Base-by-base conservation (phyloP, 352 stramenopile species). In the Pythium biforme region DNA sequence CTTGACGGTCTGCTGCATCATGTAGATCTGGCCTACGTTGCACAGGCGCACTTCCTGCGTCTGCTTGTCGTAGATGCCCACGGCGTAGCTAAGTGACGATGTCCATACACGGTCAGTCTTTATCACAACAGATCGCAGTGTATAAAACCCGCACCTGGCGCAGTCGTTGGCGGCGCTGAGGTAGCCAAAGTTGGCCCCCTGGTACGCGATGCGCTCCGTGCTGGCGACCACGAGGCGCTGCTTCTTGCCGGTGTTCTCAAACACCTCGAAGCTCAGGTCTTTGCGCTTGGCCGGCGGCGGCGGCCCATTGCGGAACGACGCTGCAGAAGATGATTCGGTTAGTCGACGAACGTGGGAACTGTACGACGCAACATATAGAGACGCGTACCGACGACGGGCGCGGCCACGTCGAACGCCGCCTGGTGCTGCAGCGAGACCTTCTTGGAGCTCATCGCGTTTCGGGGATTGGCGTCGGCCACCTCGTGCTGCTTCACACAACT, bases 111-210 rank as follows among this genome's bases (percentile, higher is more conserved):
- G 8, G 12, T 43, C 37, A 20, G 14, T 14, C 1, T n/a, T 10
- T 20, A 10, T 14, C 14, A 20, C 12, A 14, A 14, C 37, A 14
- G 4, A 43, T 19, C 7, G 34, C 34, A 19, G 26, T 37, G 12
- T 12, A 6, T 15, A 7, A 52, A 26, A n/a, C 29, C 22, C 47
- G 37, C 26, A 79, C 72, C 68, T 87, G 40, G 82, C 68, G 50
- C 73, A 83, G 66, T 94, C 85, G 61, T 92, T 85, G 31, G 71
- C 76, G 8, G 83, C 66, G 47, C 79, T 78, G 37, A 90, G 68
- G 72, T 94, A 91, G 53, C 85, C 85, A 65, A 94, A 94, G 68
- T 94, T 94, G 50, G 85, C 85, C 43, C 79, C 85, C 58, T 94
- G 85, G 62, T 92, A 94, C 68, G 80, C 81, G 52, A 94, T 79